Evolutionary conservation across 1,284 basidiomycete species (phyloP).

Genomic region (Porogramme epimiltina): DNA sequence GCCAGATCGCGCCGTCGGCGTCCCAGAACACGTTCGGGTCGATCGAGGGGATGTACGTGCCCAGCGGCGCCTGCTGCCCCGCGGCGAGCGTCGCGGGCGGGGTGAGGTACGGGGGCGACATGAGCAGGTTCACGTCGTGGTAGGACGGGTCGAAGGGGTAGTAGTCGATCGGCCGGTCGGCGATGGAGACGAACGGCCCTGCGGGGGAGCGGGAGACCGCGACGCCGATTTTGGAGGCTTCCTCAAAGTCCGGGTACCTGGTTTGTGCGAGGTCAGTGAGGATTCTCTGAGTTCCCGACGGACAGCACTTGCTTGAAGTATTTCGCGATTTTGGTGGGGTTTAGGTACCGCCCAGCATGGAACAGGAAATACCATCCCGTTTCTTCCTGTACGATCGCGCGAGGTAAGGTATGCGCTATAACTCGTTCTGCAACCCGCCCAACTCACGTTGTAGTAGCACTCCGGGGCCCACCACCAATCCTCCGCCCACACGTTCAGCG

Average conservation of each 20-base stretch:
- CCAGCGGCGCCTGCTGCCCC: constrained; percentile 1
- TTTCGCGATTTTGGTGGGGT: constrained; percentile 4
- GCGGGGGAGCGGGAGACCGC: constrained; percentile 8
- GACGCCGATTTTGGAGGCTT: constrained; percentile 13
- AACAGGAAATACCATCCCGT: constrained; percentile 11
- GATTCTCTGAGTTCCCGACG: not conserved
- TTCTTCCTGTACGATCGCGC: not conserved
- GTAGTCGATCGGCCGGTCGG: constrained; percentile 10
- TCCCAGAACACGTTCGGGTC: constrained; percentile 13
- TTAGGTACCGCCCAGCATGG: constrained; percentile 9
- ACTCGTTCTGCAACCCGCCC: too few species aligned
- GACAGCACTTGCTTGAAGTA: constrained; percentile 7
- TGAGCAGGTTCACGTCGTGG: constrained; percentile 10
- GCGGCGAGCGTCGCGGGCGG: constrained; percentile 5
- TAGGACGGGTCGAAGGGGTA: constrained; percentile 11
- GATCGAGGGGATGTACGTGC: constrained; percentile 11
- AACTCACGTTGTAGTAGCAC: constrained; percentile 8
- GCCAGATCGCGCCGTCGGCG: constrained; percentile 12
- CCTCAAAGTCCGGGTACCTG: constrained; percentile 12
- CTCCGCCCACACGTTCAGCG: constrained; percentile 5
- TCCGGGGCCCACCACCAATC: constrained; percentile 13
- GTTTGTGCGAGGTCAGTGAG: too few species aligned
- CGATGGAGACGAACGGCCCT: constrained; percentile 7
- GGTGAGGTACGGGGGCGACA: constrained; percentile 6
- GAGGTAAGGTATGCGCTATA: not conserved